Percentiles rank a stretch among this genome's conserved stretches.
Conservation (phyloP, 306 rosid genomes). For the Sesbania bispinosa region DNA sequence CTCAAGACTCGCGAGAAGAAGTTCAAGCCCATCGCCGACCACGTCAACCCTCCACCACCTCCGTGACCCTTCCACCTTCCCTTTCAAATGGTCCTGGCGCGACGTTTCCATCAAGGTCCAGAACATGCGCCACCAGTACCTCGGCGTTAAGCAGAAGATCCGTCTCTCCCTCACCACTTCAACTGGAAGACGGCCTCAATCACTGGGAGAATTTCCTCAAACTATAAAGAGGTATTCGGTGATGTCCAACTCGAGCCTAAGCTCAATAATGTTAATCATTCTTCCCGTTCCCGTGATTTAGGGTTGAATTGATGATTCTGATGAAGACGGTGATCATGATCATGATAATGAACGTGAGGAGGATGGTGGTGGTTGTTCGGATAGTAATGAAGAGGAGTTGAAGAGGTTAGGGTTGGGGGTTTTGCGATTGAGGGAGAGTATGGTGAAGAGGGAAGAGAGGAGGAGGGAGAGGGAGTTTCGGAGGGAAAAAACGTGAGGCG, state of each 20-base stretch:
- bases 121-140: slow-evolving; percentile 96
- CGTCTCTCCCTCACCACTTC: slow-evolving; percentile 57
- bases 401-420: too few species aligned
- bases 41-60: slow-evolving; percentile 75
- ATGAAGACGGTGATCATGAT: slow-evolving; percentile 28
- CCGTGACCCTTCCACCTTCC: slow-evolving; percentile 56
- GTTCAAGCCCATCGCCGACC: slow-evolving; percentile 92
- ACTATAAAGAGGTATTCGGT: slow-evolving; percentile 82
- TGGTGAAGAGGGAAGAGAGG: slow-evolving; percentile 63
- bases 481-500: slow-evolving; percentile 56
- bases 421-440: slow-evolving; percentile 51
- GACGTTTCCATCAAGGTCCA: slow-evolving; percentile 97
- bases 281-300: slow-evolving; percentile 33
- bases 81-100: slow-evolving; percentile 96
- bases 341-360: slow-evolving; percentile 31
- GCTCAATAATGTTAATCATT: too few species aligned
- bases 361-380: slow-evolving; percentile 19
- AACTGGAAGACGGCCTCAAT: slow-evolving; percentile 84
- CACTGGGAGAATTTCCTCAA: slow-evolving; percentile 92
- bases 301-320: slow-evolving; percentile 53
- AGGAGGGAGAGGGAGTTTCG: slow-evolving; percentile 56
- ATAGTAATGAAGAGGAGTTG: too few species aligned
- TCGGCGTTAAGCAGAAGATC: slow-evolving; percentile 95
- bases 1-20: slow-evolving; percentile 96
- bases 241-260: slow-evolving; percentile 61